Conservation (phyloP, 768 basidiomycete genomes). For the Asterophora lycoperdoides region DNA sequence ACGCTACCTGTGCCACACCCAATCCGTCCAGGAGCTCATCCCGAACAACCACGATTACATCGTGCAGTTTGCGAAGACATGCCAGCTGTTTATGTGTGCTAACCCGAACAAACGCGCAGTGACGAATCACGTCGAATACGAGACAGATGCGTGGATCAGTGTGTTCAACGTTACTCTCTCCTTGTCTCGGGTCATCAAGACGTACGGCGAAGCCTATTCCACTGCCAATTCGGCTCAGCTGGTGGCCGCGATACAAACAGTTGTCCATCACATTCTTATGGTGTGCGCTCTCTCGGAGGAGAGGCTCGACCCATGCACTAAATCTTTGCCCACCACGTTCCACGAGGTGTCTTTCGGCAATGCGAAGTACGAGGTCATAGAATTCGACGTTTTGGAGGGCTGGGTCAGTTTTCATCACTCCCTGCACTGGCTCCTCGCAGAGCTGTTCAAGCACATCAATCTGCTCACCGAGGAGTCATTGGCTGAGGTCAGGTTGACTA, state of each 20-base stretch:
- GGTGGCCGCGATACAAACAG: slow-evolving; percentile 60
- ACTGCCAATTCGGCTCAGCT: slow-evolving; percentile 55
- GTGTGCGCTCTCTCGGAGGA: slow-evolving; percentile 68
- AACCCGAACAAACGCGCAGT: slow-evolving; percentile 86
- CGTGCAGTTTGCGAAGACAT: slow-evolving; percentile 66
- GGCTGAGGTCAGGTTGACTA: slow-evolving; percentile 45
- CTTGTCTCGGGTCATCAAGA: slow-evolving; percentile 82
- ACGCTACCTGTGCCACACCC: slow-evolving; percentile 77
- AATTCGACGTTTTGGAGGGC: slow-evolving; percentile 75
- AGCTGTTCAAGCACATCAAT: slow-evolving; percentile 80
- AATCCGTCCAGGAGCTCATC: slow-evolving; percentile 76
- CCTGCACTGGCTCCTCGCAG: slow-evolving; percentile 85
- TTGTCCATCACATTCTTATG: slow-evolving; percentile 66
- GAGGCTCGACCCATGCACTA: slow-evolving; percentile 58
- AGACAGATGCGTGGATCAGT: slow-evolving; percentile 94
- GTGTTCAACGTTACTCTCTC: slow-evolving; percentile 95
- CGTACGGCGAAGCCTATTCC: slow-evolving; percentile 82
- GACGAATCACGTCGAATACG: slow-evolving; percentile 88
- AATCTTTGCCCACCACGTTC: slow-evolving; percentile 58
- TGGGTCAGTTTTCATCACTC: slow-evolving; percentile 95
- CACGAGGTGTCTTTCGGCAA: slow-evolving; percentile 67
- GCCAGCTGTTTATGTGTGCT: slow-evolving; percentile 89
- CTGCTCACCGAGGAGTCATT: slow-evolving; percentile 55
- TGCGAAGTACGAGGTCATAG: slow-evolving; percentile 53
- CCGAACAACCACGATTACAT: slow-evolving; percentile 65